phyloP scores from a whole-genome alignment of 2,329 filamentous ascomycete genomes.

The Tolypocladium capitatum region DNA sequence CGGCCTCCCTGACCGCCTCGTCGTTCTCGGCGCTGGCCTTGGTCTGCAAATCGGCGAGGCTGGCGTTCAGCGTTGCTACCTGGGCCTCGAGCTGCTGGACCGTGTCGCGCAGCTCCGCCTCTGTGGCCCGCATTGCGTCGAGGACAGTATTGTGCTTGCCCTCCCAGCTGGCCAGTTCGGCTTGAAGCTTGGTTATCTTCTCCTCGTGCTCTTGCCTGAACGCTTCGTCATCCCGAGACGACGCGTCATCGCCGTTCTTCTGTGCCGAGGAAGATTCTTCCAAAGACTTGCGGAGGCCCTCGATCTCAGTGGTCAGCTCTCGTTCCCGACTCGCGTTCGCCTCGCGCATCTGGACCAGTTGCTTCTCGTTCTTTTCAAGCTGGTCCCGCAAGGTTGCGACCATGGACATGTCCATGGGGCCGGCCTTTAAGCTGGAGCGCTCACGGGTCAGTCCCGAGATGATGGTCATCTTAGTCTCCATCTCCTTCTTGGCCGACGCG shows the following conservation, averaged over 20 bases:
- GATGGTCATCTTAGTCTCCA: constrained; percentile 92
- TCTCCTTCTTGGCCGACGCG: constrained; percentile 75
- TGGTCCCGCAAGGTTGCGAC: constrained; percentile 80
- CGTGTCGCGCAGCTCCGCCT: constrained; percentile 58
- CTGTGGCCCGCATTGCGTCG: constrained; percentile 56
- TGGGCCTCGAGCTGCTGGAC: constrained; percentile 59
- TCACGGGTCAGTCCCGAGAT: constrained; percentile 91
- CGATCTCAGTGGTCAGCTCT: constrained; percentile 59
- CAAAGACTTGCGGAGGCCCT: constrained; percentile 48
- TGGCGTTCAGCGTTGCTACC: constrained; percentile 38
- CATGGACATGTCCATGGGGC: constrained; percentile 82
- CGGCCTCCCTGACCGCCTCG: constrained; percentile 30
- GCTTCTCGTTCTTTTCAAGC: constrained; percentile 72
- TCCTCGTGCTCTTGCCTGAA: constrained; percentile 31
- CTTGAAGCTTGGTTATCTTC: constrained; percentile 52
- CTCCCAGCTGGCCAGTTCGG: constrained; percentile 64
- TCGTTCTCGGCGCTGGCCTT: constrained; percentile 23
- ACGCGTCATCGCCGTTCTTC: constrained; percentile 11
- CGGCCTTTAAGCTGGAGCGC: constrained; percentile 71
- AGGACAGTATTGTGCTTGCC: constrained; percentile 60
- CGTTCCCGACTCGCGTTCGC: constrained; percentile 61
- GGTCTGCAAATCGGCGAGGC: constrained; percentile 30
- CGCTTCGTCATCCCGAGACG: constrained; percentile 16
- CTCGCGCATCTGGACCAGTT: constrained; percentile 62
- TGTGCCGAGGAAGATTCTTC: constrained; percentile 13